Percentiles rank a stretch among this genome's conserved stretches.
These are phyloP conservation scores for Phytophthora citricola DNA, from an alignment of 352 stramenopile genomes.

Conservation along the genomic window DNA sequence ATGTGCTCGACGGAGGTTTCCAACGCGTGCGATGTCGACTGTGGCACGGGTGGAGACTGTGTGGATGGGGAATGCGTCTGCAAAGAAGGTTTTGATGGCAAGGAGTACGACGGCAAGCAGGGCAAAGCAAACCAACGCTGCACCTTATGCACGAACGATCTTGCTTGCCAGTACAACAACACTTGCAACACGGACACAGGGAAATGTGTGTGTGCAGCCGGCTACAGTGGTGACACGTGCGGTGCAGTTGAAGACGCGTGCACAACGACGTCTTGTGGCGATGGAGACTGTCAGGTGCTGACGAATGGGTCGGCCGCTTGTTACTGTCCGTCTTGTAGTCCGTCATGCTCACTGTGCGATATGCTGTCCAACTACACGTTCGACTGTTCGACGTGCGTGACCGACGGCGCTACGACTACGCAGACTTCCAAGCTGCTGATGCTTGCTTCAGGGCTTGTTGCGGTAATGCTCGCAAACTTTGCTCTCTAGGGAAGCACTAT, in stretches of 20 bases:
- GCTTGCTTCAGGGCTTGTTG: slow-evolving; percentile 42
- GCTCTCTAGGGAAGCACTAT: slow-evolving; percentile 32
- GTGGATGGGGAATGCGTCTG: slow-evolving; percentile 56
- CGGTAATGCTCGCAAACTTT: slow-evolving; percentile 44
- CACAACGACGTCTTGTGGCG: slow-evolving; percentile 47
- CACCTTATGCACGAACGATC: slow-evolving; percentile 58
- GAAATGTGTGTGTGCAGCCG: slow-evolving; percentile 56
- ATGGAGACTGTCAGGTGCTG: slow-evolving; percentile 48
- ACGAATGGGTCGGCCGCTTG: slow-evolving; percentile 52
- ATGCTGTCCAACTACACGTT: slow-evolving; percentile 37
- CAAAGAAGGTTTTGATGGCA: slow-evolving; percentile 57
- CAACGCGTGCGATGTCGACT: slow-evolving; percentile 62
- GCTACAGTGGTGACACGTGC: slow-evolving; percentile 58
- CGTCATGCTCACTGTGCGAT: slow-evolving; percentile 47
- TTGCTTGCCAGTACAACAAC: slow-evolving; percentile 61
- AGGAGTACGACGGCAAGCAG: slow-evolving; percentile 50
- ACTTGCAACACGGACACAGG: slow-evolving; percentile 59
- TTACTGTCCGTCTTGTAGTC: slow-evolving; percentile 49
- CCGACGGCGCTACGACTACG: slow-evolving; percentile 23
- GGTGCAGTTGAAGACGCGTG: slow-evolving; percentile 57
- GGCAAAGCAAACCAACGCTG: slow-evolving; percentile 57
- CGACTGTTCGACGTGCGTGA: slow-evolving; percentile 47
- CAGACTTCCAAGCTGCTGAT: slow-evolving; percentile 48
- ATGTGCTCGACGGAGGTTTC: slow-evolving; percentile 59
- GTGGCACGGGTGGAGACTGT: slow-evolving; percentile 56